These are phyloP conservation scores for Pseudogymnoascus sp. DNA, from an alignment of 2,329 filamentous ascomycete genomes.

Conservation along the genomic window DNA sequence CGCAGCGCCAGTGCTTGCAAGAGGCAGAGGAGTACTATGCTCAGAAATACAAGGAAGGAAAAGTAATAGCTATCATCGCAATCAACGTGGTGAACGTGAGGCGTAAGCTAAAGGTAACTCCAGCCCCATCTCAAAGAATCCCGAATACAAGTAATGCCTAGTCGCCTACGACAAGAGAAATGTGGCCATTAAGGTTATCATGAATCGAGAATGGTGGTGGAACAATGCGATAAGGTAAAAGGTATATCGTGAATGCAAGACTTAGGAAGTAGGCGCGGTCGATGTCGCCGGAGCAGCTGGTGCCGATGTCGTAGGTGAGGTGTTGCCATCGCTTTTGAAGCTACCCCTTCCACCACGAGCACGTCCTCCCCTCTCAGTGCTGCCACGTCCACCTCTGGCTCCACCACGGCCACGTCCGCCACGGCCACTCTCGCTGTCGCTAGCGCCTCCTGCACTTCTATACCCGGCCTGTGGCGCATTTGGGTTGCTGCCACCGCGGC, in stretches of 20 bases:
- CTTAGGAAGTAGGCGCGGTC: conserved; percentile 22
- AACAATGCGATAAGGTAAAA: conserved; percentile 17
- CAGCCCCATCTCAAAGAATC: conserved; percentile 25
- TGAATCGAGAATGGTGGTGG: conserved; percentile 25
- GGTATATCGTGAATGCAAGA: conserved; percentile 17
- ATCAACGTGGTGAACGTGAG: conserved; percentile 17
- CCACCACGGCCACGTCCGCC: conserved; percentile 50
- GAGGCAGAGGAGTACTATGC: conserved; percentile 17
- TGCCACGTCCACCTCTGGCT: conserved; percentile 46
- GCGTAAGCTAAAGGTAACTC: conserved; percentile 30
- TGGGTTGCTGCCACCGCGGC: conserved; percentile 53
- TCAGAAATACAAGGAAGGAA: conserved; percentile 26
- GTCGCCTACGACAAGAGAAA: conserved; percentile 21
- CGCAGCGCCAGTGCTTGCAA: conserved; percentile 28
- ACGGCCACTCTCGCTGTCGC: conserved; percentile 60
- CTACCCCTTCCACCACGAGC: conserved; percentile 51
- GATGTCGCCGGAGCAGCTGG: conserved; percentile 39
- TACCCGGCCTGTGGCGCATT: conserved; percentile 61
- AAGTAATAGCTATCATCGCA: conserved; percentile 27
- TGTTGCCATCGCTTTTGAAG: conserved; percentile 51
- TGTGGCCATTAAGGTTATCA: conserved; percentile 27
- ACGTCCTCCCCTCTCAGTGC: conserved; percentile 44
- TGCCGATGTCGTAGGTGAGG: conserved; percentile 36
- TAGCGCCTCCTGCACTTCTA: conserved; percentile 74
- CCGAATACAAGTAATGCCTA: conserved; percentile 23